phyloP scores from a whole-genome alignment of 2,329 filamentous ascomycete genomes.

The Penicillium sp. region DNA sequence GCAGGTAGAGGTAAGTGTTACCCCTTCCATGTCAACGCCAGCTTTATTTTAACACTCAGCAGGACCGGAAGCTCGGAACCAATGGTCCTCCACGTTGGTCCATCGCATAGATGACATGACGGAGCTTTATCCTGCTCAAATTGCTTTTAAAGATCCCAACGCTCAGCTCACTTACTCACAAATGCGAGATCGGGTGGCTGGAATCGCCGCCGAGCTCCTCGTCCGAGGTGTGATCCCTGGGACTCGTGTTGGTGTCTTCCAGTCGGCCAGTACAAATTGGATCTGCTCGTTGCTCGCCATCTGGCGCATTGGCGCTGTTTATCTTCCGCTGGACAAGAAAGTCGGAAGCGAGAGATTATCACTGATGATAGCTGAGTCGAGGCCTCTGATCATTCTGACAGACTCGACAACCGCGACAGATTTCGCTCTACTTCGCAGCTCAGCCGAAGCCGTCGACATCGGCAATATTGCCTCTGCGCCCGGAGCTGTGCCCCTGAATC shows the following conservation, averaged over 20 bases:
- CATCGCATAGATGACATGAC: constrained; percentile 43
- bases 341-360: constrained; percentile 28
- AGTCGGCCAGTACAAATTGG: constrained; percentile 35
- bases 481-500: neutral
- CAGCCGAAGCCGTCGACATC: constrained; percentile 9
- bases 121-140: constrained; percentile 10
- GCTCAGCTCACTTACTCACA: constrained; percentile 40
- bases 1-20: constrained; percentile 20
- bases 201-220: constrained; percentile 37
- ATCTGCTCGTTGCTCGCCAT: constrained; percentile 38
- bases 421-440: constrained; percentile 3
- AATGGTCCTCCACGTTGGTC: constrained; percentile 40
- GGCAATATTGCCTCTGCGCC: neutral
- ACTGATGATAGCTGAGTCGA: constrained; percentile 21
- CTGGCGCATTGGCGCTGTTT: constrained; percentile 33
- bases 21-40: neutral
- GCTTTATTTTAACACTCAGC: neutral
- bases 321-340: constrained; percentile 38
- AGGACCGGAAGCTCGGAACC: constrained; percentile 24
- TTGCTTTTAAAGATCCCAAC: constrained; percentile 34
- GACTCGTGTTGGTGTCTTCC: constrained; percentile 44
- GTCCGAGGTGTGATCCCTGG: constrained; percentile 18
- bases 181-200: constrained; percentile 36
- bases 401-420: constrained; percentile 12
- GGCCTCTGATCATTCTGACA: constrained; percentile 10